Base-by-base conservation (phyloP, 768 basidiomycete genomes). In the Boletus vinaceobasis region DNA sequence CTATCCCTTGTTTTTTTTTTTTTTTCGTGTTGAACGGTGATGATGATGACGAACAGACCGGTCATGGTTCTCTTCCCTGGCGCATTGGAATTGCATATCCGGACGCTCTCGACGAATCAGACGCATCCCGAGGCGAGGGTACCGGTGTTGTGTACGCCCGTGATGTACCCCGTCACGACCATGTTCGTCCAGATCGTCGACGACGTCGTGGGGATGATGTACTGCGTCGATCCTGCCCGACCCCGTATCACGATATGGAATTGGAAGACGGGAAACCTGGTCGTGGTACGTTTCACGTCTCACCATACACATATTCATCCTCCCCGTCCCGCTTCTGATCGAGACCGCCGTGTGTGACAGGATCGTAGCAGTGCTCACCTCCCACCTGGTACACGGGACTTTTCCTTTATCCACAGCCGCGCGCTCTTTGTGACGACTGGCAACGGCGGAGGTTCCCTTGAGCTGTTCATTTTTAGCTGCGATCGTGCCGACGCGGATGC, bases 161-260 rank as follows among this genome's bases (percentile, higher is more conserved):
- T 67, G 45, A n/a, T 56, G 39, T 58, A 66, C 21, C 56, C 60
- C n/a, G 38, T 65, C 46, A 61, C 59, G 51, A 70, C 55, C 31
- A 72, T 74, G 10, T 72, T 75, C 53, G 70, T 84, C 5, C 81
- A 85, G 63, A 72, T 85, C 44, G 81, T 75, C 2, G 75, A 77
- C 26, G 83, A 86, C 55, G 69, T 82, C 31, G 61, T 86, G 32
- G 83, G 76, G 5, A 64, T 81, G 46, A 77, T 79, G 65, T 73
- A 73, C 50, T 74, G 70, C 60, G 46, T 67, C 33, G 62, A 70
- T 17, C 53, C 60, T 0, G 37, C 51, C 0, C 50, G 46, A 21
- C 64, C 75, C 10, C 65, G 59, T 10, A 69, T 71, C 23, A 55
- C 59, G n/a, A 43, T 65, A 27, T 84, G 81, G 80, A 78, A 82